Base-by-base conservation (phyloP, 2,329 filamentous ascomycete genomes). In the Chaetomium strumarium region DNA sequence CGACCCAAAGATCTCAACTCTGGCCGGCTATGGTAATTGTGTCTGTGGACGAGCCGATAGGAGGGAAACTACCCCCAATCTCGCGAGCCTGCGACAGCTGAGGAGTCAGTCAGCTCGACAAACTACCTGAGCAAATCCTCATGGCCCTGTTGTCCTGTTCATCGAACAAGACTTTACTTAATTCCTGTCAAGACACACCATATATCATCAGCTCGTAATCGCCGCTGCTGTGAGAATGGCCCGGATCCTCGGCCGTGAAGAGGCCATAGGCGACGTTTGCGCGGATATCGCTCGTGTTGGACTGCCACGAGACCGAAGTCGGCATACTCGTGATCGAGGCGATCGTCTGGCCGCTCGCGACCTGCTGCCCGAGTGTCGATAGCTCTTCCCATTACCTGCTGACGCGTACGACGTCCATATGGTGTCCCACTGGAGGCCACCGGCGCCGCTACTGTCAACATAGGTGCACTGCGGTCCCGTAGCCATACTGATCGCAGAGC, bases 171-270 rank as follows among this genome's bases (percentile, higher is more conserved):
- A 19, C 29, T 36, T 11, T 3, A 30, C 2, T 31, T 3, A 1
- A 48, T n/a, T 7, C 5, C 20, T 37, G 30, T 2, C 17, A 6
- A 12, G 2, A 53, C 60, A 30, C 50, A 65, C 82, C 83, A 86
- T 58, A 86, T 58, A 86, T 74, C 82, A 86, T 86, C 60, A 85
- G 71, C 67, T 85, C 83, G 62, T 80, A 84, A 30, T 67, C 67
- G 1, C 77, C 71, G 16, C 70, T 70, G 38, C 53, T 62, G 48
- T 61, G 66, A 37, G 49, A 53, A 42, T 64, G 64, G 24, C 63
- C 55, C 16, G 57, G 57, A 39, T 75, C 71, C 29, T 66, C 62
- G 8, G 70, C 69, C 14, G 80, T 80, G 68, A 85, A 85, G 46
- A 84, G 66, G 63, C 84, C 80, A 61, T 82, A 85, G 13, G 80